Evolutionary conservation across 1,139 yeast species (phyloP), one percentile per base, ranked within the genome.

Genomic region (Taphrina deformans): DNA sequence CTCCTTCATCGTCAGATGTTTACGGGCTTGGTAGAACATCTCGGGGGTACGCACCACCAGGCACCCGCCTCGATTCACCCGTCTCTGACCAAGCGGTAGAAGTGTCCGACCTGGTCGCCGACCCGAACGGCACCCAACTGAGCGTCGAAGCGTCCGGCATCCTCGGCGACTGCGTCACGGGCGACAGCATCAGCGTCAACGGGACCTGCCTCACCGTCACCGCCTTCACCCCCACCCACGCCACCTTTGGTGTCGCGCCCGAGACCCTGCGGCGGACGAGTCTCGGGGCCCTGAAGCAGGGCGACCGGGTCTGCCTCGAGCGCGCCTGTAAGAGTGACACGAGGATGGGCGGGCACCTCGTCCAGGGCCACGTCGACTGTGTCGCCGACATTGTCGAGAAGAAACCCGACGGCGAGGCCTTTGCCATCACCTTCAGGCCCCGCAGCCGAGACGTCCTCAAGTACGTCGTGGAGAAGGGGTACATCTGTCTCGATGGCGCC

Each of bases 281-380:
- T 70, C 78, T 93, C 64, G 95, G 93, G 0, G 76, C 75, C 6
- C 79, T 89, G 69, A 76, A 75, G 68, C 67, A 71, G 0, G 93
- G 91, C 1, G 76, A 83, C 27, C 80, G 80, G 69, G 96, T 93
- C 44, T 92, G 95, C 73, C 79, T 93, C 71, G 99, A 93, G 76
- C 81, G 99, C 68, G 99, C 99, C 0, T 91, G 93, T 35, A 78
- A 83, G 67, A 89, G 81, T 3, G 91, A 89, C 63, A 91, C 87
- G 12, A 80, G 99, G 69, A 84, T 92, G 73, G 99, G 99, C 29
- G 99, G 99, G 0, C 99, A 93, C 76, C 85, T 92, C 68, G 99
- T 93, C 1, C 99, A 93, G 71, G 99, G 99, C 14, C 99, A 93
- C 77, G 92, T 95, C 38, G 99, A 93, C 74, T 89, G 97, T 0